phyloP scores from a whole-genome alignment of 768 basidiomycete species.

The Leccinum broughii region DNA sequence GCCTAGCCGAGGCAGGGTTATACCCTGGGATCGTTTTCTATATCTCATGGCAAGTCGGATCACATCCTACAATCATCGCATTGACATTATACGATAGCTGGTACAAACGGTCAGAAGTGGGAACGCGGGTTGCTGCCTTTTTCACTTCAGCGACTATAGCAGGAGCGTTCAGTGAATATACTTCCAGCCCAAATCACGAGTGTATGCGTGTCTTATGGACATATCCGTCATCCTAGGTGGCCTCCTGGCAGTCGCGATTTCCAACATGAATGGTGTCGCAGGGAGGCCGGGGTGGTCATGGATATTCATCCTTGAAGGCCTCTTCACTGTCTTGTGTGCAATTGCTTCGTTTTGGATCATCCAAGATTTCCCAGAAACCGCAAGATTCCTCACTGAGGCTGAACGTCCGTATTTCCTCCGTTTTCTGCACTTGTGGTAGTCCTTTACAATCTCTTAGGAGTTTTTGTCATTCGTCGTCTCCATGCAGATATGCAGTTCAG shows the following conservation, averaged over 20 bases:
- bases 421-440: not conserved
- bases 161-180: constrained; percentile 64
- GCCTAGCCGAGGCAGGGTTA: constrained; percentile 52
- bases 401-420: constrained; percentile 48
- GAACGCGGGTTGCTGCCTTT: constrained; percentile 69
- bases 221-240: constrained; percentile 45
- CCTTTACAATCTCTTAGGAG: constrained; percentile 38
- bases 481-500: constrained; percentile 65
- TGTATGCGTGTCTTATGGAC: not conserved
- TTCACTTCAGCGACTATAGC: constrained; percentile 80
- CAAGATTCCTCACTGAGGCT: constrained; percentile 63
- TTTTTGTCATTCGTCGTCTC: constrained; percentile 63
- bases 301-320: constrained; percentile 77
- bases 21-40: constrained; percentile 61
- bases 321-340: constrained; percentile 62
- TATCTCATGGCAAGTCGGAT: constrained; percentile 49
- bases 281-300: constrained; percentile 66
- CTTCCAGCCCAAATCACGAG: not conserved
- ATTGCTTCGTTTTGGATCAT: constrained; percentile 69
- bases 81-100: constrained; percentile 45
- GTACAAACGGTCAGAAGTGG: constrained; percentile 79
- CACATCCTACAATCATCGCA: not conserved
- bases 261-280: constrained; percentile 69
- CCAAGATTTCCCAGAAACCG: constrained; percentile 76
- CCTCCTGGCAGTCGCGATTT: constrained; percentile 63